These are phyloP conservation scores for Backusella psychrophila DNA, from an alignment of 192 early-diverging fungal species.

Conservation along the genomic window DNA sequence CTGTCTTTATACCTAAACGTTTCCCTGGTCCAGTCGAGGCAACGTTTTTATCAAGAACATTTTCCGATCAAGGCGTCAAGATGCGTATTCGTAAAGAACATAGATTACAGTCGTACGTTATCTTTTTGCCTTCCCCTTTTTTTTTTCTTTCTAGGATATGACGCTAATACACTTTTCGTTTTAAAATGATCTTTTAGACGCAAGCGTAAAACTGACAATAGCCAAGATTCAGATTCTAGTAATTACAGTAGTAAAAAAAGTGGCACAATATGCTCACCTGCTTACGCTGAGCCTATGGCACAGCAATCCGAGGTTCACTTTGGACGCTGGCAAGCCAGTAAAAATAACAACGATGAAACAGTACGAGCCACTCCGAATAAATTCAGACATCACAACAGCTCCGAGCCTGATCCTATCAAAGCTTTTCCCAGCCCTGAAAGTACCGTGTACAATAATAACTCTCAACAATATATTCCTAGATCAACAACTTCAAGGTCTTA, in stretches of 20 bases:
- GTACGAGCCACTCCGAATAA: background rate
- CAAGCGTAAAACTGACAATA: constrained; percentile 5
- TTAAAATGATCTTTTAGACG: background rate
- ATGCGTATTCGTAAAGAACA: constrained; percentile 91
- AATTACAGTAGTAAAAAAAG: background rate
- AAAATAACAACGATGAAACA: background rate
- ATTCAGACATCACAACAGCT: background rate
- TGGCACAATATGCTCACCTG: background rate
- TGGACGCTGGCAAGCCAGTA: constrained; percentile 15
- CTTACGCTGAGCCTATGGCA: background rate
- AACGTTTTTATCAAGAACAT: constrained; percentile 81
- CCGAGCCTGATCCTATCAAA: background rate
- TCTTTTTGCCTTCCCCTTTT: background rate
- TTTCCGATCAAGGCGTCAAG: constrained; percentile 93
- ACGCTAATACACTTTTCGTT: background rate
- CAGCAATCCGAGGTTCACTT: constrained; percentile 9
- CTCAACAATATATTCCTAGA: background rate
- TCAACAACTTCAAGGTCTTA: background rate
- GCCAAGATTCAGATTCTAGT: background rate
- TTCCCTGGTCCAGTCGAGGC: constrained; percentile 92
- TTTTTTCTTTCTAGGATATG: background rate
- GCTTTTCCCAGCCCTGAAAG: constrained; percentile 14
- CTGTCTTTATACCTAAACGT: constrained; percentile 82
- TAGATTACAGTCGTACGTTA: constrained; percentile 34
- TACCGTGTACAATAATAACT: background rate